phyloP scores from a whole-genome alignment of 768 basidiomycete species.

The Leccinum broughii region DNA sequence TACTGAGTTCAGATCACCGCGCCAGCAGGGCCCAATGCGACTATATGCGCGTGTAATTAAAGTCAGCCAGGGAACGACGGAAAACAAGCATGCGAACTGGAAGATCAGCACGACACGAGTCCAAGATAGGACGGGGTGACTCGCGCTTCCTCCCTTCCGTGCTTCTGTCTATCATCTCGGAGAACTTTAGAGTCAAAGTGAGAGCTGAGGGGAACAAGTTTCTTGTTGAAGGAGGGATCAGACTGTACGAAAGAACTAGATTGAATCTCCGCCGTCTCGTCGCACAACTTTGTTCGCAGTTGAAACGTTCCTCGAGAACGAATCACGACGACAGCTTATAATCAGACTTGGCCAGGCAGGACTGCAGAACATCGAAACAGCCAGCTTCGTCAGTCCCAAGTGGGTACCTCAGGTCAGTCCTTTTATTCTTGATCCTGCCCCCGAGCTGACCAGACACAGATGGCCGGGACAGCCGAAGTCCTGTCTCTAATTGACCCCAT shows the following conservation, averaged over 20 bases:
- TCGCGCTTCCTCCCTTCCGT: constrained; percentile 38
- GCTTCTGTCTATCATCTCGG: constrained; percentile 28
- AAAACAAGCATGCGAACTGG: constrained; percentile 4
- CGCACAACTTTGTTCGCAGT: constrained; percentile 33
- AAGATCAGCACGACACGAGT: constrained; percentile 11
- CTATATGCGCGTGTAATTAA: too few relatives aligned
- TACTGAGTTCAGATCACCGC: constrained; percentile 38
- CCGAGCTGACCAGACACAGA: too few relatives aligned
- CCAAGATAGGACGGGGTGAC: not conserved
- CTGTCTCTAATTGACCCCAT: constrained; percentile 53
- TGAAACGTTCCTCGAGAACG: constrained; percentile 89
- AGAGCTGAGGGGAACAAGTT: too few relatives aligned
- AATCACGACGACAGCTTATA: constrained; percentile 67
- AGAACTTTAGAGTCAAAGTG: too few relatives aligned
- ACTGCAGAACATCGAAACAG: constrained; percentile 70
- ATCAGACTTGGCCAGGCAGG: constrained; percentile 72
- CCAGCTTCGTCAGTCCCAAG: constrained; percentile 90
- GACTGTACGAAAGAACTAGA: too few relatives aligned
- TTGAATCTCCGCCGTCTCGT: too few relatives aligned
- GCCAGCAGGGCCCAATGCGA: not conserved
- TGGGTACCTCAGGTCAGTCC: constrained; percentile 81
- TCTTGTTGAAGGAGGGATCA: too few relatives aligned
- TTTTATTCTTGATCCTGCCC: too few relatives aligned
- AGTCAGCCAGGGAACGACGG: not conserved
- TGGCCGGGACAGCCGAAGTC: constrained; percentile 53